These are phyloP conservation scores for Zygosaccharomyces kombuchaensis DNA, from an alignment of 805 yeast genomes.

Conservation along the genomic window DNA sequence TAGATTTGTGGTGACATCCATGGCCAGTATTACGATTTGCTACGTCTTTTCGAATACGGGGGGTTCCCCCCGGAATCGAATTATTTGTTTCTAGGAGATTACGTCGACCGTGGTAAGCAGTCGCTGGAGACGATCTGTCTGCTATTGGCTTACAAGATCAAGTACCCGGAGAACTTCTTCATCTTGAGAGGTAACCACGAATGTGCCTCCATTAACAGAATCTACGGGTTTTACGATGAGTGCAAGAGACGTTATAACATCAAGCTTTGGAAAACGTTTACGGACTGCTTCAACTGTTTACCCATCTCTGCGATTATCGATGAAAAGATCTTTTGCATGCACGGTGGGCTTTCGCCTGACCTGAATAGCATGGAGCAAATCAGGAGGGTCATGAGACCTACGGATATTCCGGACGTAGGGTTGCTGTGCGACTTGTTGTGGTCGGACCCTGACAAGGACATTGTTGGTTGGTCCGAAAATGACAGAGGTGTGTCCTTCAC, in stretches of 20 bases:
- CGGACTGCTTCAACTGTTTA: slow-evolving; percentile 96
- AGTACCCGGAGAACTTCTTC: slow-evolving; percentile 96
- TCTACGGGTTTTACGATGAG: slow-evolving; percentile 97
- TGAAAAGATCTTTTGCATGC: slow-evolving; percentile 98
- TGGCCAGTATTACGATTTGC: slow-evolving; percentile 94
- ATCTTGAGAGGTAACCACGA: slow-evolving; percentile 97
- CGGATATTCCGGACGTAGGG: slow-evolving; percentile 98
- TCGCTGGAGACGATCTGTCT: slow-evolving; percentile 93
- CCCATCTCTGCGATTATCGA: slow-evolving; percentile 98
- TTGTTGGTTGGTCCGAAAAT: slow-evolving; percentile 98
- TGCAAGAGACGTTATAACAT: slow-evolving; percentile 97
- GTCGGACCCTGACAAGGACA: slow-evolving; percentile 98
- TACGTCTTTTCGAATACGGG: slow-evolving; percentile 94
- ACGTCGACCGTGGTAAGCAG: slow-evolving; percentile 98
- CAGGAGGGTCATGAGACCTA: slow-evolving; percentile 98
- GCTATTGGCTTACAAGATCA: slow-evolving; percentile 90
- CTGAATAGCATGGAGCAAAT: slow-evolving; percentile 97
- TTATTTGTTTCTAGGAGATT: slow-evolving; percentile 92
- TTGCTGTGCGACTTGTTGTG: slow-evolving; percentile 91
- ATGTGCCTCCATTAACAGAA: slow-evolving; percentile 96
- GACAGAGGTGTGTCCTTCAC: slow-evolving; percentile 99
- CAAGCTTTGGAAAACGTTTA: slow-evolving; percentile 97
- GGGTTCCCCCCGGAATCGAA: slow-evolving; percentile 99
- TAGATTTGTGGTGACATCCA: slow-evolving; percentile 95
- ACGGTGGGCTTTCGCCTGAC: slow-evolving; percentile 97